A percentile compares a stretch with the other conserved stretches of the same genome.
These are phyloP conservation scores for Aspergillus sergii DNA, from an alignment of 2,329 filamentous ascomycete genomes.

Conservation along the genomic window DNA sequence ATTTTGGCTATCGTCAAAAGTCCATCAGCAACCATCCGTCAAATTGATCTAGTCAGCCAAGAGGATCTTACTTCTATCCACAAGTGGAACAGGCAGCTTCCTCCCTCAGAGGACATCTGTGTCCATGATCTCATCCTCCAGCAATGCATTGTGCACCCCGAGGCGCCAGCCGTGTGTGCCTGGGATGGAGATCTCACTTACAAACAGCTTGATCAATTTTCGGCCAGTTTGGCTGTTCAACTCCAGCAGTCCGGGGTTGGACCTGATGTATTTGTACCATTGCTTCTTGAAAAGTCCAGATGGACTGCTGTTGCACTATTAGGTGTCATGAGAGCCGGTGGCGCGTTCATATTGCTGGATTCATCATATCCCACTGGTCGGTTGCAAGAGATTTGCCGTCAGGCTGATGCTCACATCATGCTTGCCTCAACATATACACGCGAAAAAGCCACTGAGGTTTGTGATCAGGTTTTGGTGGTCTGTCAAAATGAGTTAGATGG, in stretches of 20 bases:
- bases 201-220: slow-evolving; percentile 17
- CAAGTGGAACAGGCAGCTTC: too few relatives aligned
- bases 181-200: slow-evolving; percentile 24
- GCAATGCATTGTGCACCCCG: background rate
- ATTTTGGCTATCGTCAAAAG: too few relatives aligned
- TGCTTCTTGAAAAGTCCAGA: slow-evolving; percentile 29
- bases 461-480: background rate
- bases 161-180: slow-evolving; percentile 10
- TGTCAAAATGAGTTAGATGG: background rate
- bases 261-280: slow-evolving; percentile 26
- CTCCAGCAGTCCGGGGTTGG: slow-evolving; percentile 33
- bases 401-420: background rate
- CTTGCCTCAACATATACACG: background rate
- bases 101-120: too few relatives aligned
- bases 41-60: too few relatives aligned
- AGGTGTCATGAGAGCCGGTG: slow-evolving; percentile 28
- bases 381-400: slow-evolving; percentile 4
- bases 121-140: background rate
- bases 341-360: slow-evolving; percentile 23
- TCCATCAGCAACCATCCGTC: too few relatives aligned
- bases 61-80: too few relatives aligned
- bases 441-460: background rate
- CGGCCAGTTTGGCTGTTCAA: slow-evolving; percentile 21
- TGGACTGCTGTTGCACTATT: slow-evolving; percentile 30
- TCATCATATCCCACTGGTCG: slow-evolving; percentile 13